Base-by-base conservation (phyloP, 2,329 filamentous ascomycete species). In the Neospermospora avenae region DNA sequence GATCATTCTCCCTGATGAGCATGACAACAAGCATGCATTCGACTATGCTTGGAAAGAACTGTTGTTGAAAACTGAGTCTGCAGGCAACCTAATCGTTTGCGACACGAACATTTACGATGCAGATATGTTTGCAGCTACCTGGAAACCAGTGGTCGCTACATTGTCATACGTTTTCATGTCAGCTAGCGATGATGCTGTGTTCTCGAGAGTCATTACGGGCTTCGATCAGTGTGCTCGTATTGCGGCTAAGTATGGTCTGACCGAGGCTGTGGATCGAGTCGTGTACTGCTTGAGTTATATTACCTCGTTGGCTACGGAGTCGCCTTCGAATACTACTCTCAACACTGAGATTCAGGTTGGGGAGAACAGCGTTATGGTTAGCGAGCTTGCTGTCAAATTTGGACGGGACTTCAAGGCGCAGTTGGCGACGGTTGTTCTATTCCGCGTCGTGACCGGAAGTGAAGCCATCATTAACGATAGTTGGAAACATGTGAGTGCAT, bases 91-190 rank as follows among this genome's bases (percentile, higher is more conserved):
- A 46, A 78, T 89, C 35, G 79, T 93, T 31, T 96, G 92, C 73
- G 84, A 96, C 67, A 96, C 93, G 4, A 98, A 97, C 71, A 86
- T 96, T 41, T 99, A 91, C 74, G 96, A 99, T 74, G 91, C 93
- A 3, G 93, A 99, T 72, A 97, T 99, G 91, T 99, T 99, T 74
- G 87, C 89, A 59, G 89, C 92, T 22, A 97, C 93, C 0, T 99
- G 96, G 95, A 92, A 86, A 72, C 93, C 96, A 0, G 92, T 99
- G 53, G 83, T 99, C 39, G 93, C 95, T 3, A 98, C 96, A 0
- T 79, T 99, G 57, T 96, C 95, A 13, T 99, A 98, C 72, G 95
- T 99, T 3, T 99, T 99, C 78, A 96, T 98, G 88, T 98, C 93
- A 37, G 96, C 96, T 16, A 96, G 92, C 0, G 96, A 99, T 71